A percentile compares a stretch with the other conserved stretches of the same genome.
phyloP scores from a whole-genome alignment of 805 yeast genomes.

The Pichia paraexigua region DNA sequence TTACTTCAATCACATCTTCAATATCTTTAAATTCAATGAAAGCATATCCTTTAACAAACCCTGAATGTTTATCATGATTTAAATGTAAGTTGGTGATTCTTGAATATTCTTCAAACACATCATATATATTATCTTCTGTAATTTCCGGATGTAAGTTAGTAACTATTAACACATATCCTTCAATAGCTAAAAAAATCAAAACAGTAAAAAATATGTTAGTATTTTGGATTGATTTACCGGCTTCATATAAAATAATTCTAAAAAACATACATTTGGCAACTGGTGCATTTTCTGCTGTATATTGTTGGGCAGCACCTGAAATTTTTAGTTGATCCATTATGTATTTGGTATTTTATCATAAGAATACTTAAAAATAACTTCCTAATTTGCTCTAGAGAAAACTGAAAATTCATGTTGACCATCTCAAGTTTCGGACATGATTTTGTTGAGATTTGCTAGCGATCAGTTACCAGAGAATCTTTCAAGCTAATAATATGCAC shows the following conservation, averaged over 20 bases:
- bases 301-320: not conserved
- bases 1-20: slow-evolving; percentile 30
- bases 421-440: not conserved
- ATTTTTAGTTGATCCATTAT: not conserved
- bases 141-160: slow-evolving; percentile 38
- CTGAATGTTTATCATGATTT: slow-evolving; percentile 36
- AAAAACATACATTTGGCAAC: slow-evolving; percentile 10
- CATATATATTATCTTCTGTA: slow-evolving; percentile 36
- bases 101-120: slow-evolving; percentile 36
- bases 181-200: slow-evolving; percentile 25
- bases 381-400: not conserved
- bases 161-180: slow-evolving; percentile 36
- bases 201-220: not conserved
- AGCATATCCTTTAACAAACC: slow-evolving; percentile 37
- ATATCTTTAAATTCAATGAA: slow-evolving; percentile 29
- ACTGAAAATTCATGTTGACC: not conserved
- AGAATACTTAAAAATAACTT: no score
- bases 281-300: slow-evolving; percentile 5
- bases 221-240: not conserved
- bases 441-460: no score
- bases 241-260: no score
- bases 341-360: not conserved
- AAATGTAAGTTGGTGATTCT: slow-evolving; percentile 31
- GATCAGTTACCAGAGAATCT: no score
- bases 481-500: no score